phyloP scores from a whole-genome alignment of 2,329 filamentous ascomycete species.

The Colletotrichum liaoningense region DNA sequence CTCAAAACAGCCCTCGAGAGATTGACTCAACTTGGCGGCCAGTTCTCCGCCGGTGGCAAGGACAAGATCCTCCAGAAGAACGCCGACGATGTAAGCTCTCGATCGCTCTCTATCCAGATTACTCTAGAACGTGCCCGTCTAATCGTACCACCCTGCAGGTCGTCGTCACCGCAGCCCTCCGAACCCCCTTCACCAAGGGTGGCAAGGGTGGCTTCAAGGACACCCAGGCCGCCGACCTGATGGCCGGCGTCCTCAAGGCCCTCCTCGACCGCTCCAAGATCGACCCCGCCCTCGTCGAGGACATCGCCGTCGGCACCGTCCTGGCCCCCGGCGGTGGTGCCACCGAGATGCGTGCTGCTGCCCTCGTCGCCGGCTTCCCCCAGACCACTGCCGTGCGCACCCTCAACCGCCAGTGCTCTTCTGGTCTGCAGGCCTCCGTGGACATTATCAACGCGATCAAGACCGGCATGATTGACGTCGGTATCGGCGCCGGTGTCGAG shows the following conservation, averaged over 20 bases:
- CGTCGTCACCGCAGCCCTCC: constrained; percentile 91
- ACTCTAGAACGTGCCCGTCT: constrained; percentile 32
- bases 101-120: not conserved
- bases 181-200: constrained; percentile 91
- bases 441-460: constrained; percentile 95
- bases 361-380: constrained; percentile 90
- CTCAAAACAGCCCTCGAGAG: constrained; percentile 62
- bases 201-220: constrained; percentile 97
- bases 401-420: constrained; percentile 95
- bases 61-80: constrained; percentile 73
- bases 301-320: constrained; percentile 91
- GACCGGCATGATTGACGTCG: constrained; percentile 92
- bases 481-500: constrained; percentile 94
- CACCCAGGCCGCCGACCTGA: constrained; percentile 86
- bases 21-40: constrained; percentile 70
- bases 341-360: constrained; percentile 95
- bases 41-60: constrained; percentile 63
- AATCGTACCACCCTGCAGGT: constrained; percentile 61
- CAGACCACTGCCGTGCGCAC: constrained; percentile 85
- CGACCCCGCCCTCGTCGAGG: constrained; percentile 88
- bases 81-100: constrained; percentile 69
- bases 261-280: constrained; percentile 88
- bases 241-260: constrained; percentile 84
- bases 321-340: constrained; percentile 93
- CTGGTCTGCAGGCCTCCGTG: constrained; percentile 89